Evolutionary conservation across 495 filamentous ascomycete species (phyloP), one percentile per base, ranked within the genome.

Genomic region (Xylaria sp.): DNA sequence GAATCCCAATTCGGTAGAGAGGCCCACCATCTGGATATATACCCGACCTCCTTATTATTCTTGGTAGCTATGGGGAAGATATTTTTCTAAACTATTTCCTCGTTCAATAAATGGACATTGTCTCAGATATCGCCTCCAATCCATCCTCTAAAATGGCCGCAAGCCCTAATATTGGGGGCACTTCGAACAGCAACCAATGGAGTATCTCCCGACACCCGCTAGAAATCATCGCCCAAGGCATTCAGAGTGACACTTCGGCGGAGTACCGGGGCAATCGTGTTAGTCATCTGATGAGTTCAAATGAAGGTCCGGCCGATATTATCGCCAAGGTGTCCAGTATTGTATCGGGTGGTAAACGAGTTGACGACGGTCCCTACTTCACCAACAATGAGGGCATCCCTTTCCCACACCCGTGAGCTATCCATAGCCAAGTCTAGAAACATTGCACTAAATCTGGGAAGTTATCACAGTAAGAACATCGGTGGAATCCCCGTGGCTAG

Each of bases 351-450:
- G 87, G 86, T 17, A 87, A 83, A 48, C 76, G 83, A 1, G 79
- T 76, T 24, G 88, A 89, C 63, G 83, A 89, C 71, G 82, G 75
- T 5, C 77, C 82, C 0, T 89, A 89, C 77, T 88, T 87, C 71
- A 90, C 88, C 57, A 89, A 87, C 75, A 89, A 89, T 61, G 88
- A 90, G 72, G 88, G 83, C 53, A 85, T 84, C 67, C 88, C 87
- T 0, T 85, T 81, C 55, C 88, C 87, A n/a, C 87, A 89, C 72
- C 77, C 82, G 70, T 77, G 41, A 63, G 64, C 48, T 26, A n/a
- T 37, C 57, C 11, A 15, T 31, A 19, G 37, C 35, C 43, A 37
- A 61, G 61, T 14, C 31, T 44, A 4, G 9, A 31, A 6, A 61
- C 26, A 29, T 29, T 66, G 44, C 40, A 41, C 68, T 67, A 72